Percentiles rank a stretch among this genome's conserved stretches.
phyloP scores from a whole-genome alignment of 371 early-diverging fungal species.

The Rhizomucor miehei region DNA sequence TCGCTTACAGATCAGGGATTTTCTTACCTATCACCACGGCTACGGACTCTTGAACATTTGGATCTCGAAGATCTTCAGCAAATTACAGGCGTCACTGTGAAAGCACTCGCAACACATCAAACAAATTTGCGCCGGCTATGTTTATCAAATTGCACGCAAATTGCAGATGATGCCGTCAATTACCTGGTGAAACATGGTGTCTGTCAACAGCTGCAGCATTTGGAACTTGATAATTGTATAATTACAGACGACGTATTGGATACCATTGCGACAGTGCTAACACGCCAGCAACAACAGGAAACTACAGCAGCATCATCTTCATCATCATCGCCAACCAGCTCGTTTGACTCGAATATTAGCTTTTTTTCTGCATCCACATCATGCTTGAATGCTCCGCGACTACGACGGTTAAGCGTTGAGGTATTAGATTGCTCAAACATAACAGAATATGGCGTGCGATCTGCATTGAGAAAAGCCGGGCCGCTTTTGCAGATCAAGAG shows the following conservation, averaged over 20 bases:
- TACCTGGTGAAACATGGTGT: constrained; percentile 29
- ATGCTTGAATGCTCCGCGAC: not conserved
- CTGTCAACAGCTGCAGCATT: constrained; percentile 27
- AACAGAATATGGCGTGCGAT: constrained; percentile 34
- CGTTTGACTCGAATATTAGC: constrained; percentile 5
- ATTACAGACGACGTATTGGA: constrained; percentile 34
- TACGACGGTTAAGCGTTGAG: constrained; percentile 23
- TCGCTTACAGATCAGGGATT: constrained; percentile 50
- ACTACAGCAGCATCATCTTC: too few relatives aligned
- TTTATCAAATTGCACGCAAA: constrained; percentile 53
- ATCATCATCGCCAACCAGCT: constrained; percentile 5
- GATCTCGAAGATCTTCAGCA: constrained; percentile 56
- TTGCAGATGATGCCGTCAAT: constrained; percentile 42
- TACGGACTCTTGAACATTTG: constrained; percentile 33
- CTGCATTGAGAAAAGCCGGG: constrained; percentile 31
- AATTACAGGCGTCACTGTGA: constrained; percentile 48
- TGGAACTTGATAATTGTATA: constrained; percentile 40
- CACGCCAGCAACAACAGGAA: constrained; percentile 5
- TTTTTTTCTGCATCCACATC: constrained; percentile 9
- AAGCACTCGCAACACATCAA: constrained; percentile 40
- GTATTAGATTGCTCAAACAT: constrained; percentile 46
- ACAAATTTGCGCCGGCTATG: constrained; percentile 35
- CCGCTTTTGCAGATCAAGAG: constrained; percentile 39
- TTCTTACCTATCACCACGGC: constrained; percentile 34
- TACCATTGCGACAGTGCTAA: constrained; percentile 24